Evolutionary conservation across 2,329 filamentous ascomycete species (phyloP).

Genomic region (Cladosporium sphaerospermum): DNA sequence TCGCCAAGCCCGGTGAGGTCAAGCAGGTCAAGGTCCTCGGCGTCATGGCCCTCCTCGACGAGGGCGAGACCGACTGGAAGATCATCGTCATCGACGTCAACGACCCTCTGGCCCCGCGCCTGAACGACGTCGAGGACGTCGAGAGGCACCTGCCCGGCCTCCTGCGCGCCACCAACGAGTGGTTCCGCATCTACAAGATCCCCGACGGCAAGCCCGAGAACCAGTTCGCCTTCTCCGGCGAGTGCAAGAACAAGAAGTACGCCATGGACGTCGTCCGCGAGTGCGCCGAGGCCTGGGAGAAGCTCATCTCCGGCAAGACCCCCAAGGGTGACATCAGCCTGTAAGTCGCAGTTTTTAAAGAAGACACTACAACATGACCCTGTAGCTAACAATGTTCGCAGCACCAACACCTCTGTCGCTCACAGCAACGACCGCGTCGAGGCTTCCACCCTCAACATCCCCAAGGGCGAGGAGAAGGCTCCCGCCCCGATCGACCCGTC

Average conservation of each 20-base stretch:
- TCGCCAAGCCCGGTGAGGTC: conserved; percentile 90
- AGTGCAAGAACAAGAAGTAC: conserved; percentile 99
- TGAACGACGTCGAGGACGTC: conserved; percentile 98
- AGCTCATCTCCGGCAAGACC: conserved; percentile 86
- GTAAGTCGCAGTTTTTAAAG: conserved; percentile 51
- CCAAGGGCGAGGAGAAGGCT: conserved; percentile 68
- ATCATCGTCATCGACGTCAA: conserved; percentile 99
- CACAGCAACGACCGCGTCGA: conserved; percentile 69
- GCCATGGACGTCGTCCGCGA: conserved; percentile 93
- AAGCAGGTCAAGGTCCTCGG: conserved; percentile 99
- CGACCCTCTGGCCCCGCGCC: conserved; percentile 90
- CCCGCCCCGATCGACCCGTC: conserved; percentile 88
- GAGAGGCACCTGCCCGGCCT: conserved; percentile 97
- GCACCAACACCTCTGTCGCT: conserved; percentile 71
- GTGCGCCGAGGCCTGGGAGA: conserved; percentile 96
- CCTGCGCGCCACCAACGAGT: conserved; percentile 96
- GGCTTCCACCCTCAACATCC: conserved; percentile 66
- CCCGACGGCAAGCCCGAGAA: conserved; percentile 99
- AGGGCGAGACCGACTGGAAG: conserved; percentile 99
- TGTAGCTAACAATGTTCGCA: conserved; percentile 34
- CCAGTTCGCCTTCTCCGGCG: conserved; percentile 99
- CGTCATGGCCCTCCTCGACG: conserved; percentile 97
- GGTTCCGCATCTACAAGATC: conserved; percentile 99
- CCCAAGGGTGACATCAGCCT: conserved; percentile 69
- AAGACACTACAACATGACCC: background rate